Base-by-base conservation (phyloP, 164 flowering plant genomes). In the Magnolia changhungtana region DNA sequence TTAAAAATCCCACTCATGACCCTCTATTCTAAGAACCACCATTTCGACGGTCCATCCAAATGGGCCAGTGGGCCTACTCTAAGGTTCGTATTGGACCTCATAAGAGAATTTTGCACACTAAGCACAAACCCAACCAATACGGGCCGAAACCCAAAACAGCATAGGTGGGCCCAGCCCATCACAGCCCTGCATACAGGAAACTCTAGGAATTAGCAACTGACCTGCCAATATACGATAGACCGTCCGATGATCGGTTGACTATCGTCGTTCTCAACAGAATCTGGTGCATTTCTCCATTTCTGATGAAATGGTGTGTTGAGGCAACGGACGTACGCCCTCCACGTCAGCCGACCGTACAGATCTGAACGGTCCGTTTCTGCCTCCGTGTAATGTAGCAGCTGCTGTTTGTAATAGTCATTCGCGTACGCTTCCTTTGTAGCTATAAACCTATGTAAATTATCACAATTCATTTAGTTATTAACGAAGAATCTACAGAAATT, bases 341-440 rank as follows among this genome's bases (percentile, higher is more conserved):
- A 82, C 13, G 84, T 74, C 1, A 23, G 24, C 13, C 84, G 67
- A 19, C 80, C 78, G 52, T 82, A 82, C 8, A 79, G 50, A 63
- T 82, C 84, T 19, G 78, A 77, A 11, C 76, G 76, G 29, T 82
- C 84, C 0, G 84, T 82, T 10, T 82, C 78, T n/a, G 68, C n/a
- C 75, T 82, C 84, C 8, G 72, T 77, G 64, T 82, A 82, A 1
- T 74, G 69, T 7, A 79, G 82, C 21, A 82, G 74, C 16, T 82
- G 82, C 51, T 77, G 80, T 67, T 82, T 82, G 81, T 82, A 82
- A 70, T 79, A 82, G 27, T 79, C 80, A 66, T 82, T 79, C 31
- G 84, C 84, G 64, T 82, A 79, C 0, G 84, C 78, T 73, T 82
- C 84, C 37, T 74, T 74, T 37, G 84, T 77, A 14, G 84, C 84